Conservation (phyloP, 768 basidiomycete species). For the Lactarius vividus region DNA sequence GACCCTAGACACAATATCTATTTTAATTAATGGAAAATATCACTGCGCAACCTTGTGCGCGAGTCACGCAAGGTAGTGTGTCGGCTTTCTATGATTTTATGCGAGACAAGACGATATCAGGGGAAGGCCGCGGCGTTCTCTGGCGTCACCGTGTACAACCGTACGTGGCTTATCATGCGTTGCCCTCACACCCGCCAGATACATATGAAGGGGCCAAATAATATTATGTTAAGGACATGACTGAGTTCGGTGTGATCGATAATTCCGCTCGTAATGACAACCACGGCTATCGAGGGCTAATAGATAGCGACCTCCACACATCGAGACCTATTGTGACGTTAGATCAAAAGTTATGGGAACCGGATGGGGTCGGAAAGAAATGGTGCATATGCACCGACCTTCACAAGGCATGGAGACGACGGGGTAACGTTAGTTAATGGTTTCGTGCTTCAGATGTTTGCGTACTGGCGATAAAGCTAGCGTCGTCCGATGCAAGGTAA, state of each 20-base stretch:
- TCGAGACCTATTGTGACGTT: neutral
- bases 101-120: neutral
- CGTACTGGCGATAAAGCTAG: slow-evolving; percentile 27
- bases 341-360: neutral
- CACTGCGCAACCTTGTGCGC: neutral
- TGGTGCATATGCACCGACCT: slow-evolving; percentile 13
- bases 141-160: neutral
- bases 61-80: too few relatives aligned
- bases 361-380: neutral
- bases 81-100: neutral
- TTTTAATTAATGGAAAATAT: neutral
- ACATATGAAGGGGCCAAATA: neutral
- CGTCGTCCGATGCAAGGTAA: slow-evolving; percentile 23
- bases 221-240: neutral
- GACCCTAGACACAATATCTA: too few relatives aligned
- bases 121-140: neutral
- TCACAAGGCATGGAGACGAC: neutral
- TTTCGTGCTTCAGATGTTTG: neutral
- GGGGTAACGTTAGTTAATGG: neutral
- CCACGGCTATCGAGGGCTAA: neutral
- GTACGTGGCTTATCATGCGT: too few relatives aligned
- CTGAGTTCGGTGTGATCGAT: neutral
- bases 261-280: neutral
- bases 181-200: too few relatives aligned
- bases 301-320: slow-evolving; percentile 10